A percentile compares a stretch with the other conserved stretches of the same genome.
These are phyloP conservation scores for Penicillium psychrofluorescens DNA, from an alignment of 495 filamentous ascomycete genomes.

Conservation along the genomic window DNA sequence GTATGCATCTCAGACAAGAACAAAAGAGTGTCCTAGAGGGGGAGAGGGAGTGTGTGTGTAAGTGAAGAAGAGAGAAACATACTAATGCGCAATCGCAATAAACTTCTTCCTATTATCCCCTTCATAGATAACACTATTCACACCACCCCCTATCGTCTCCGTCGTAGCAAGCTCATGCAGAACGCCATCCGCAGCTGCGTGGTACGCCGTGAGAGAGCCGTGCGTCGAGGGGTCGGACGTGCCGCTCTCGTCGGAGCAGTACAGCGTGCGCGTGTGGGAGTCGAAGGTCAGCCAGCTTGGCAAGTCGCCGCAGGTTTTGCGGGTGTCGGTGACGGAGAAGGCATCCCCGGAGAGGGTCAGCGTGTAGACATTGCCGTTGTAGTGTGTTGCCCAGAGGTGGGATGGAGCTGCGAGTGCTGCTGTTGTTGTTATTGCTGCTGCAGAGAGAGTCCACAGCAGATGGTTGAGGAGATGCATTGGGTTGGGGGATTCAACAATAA, in stretches of 20 bases:
- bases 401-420: neutral
- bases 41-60: neutral
- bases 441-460: neutral
- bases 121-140: constrained; percentile 32
- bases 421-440: no score
- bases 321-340: constrained; percentile 29
- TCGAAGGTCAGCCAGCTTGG: constrained; percentile 60
- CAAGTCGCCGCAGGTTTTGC: constrained; percentile 41
- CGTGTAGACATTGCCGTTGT: constrained; percentile 50
- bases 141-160: constrained; percentile 26
- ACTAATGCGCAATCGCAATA: constrained; percentile 42
- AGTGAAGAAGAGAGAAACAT: constrained; percentile 8
- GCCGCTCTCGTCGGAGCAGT: constrained; percentile 60
- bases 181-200: constrained; percentile 11
- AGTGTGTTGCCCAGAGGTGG: constrained; percentile 52
- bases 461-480: constrained; percentile 1
- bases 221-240: constrained; percentile 14
- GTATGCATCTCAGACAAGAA: no score
- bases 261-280: constrained; percentile 38
- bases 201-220: constrained; percentile 23
- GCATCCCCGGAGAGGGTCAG: constrained; percentile 35
- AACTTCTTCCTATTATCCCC: constrained; percentile 21
- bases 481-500: neutral
- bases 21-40: neutral
- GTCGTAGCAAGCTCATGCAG: constrained; percentile 20